Base-by-base conservation (phyloP, 1,139 yeast genomes). In the Blastobotrys ciferrii region DNA sequence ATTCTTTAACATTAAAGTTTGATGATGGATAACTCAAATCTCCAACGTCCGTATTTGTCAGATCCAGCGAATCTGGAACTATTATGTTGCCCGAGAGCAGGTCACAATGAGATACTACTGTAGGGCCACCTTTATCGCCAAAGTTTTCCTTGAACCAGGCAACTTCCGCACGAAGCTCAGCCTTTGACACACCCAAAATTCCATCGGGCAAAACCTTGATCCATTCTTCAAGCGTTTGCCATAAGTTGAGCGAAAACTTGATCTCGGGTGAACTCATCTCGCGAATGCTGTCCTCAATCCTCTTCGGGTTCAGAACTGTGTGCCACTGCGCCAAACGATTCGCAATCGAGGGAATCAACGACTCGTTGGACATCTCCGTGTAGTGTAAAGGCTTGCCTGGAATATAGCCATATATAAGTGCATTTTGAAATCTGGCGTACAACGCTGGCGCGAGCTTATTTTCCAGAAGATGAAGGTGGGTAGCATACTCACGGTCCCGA, bases 321-420 rank as follows among this genome's bases (percentile, higher is more conserved):
- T 86, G 95, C 88, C 91, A 83, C 54, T 81, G 79, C 1, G 89
- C 92, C 50, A 86, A 71, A 52, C 80, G 79, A 48, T 78, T 79
- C 0, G 92, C 85, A 35, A 86, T 80, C 28, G 79, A 72, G 0
- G 79, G 81, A 65, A 73, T 82, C 28, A 84, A 59, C 17, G 63
- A 58, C 2, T 71, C 70, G 46, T 74, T 62, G 43, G 77, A 69
- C 51, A 85, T 69, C 56, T 84, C 87, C 15, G 69, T 67, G 15
- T 82, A 77, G n/a, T 75, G 71, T 20, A 84, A 68, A 1, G 89
- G 76, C 37, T 84, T 67, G 9, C 94, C 95, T 0, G 80, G 78
- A 4, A 84, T 70, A 59, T 70, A 86, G 11, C 87, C 91, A 60
- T 86, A 86, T 12, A 86, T 76, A 46, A 86, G 72, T 0, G 94